Evolutionary conservation across 169 alveolate species (phyloP), one percentile per base, ranked within the genome.

Genomic region (Eimeria tenella): DNA sequence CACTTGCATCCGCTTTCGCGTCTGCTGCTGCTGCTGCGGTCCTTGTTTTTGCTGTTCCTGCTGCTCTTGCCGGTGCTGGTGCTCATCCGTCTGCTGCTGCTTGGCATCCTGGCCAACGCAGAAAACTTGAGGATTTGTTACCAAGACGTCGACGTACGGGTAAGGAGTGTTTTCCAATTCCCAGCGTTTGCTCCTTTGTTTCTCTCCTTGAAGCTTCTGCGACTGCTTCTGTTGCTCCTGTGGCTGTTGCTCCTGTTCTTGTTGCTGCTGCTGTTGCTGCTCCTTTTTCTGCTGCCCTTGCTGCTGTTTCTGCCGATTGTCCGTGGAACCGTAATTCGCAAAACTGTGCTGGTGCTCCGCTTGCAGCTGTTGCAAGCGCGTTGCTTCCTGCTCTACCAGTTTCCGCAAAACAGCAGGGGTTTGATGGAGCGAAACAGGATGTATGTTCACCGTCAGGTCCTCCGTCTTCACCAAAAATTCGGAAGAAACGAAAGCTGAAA

Each of bases 351-450:
- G 74, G 58, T 53, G 74, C 25, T 19, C 15, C 90, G 21, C 68
- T 52, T 84, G 92, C 81, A 63, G 81, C 92, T 62, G 92, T 62
- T 84, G 92, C 77, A 31, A 23, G 81, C 81, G 92, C 65, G 58
- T 19, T 13, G 3, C 8, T 63, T 84, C 82, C 65, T 62, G 79
- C 65, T 84, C 25, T 25, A 63, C 92, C 19, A 60, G n/a, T 19
- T 23, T n/a, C 21, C 42, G 65, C 17, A 84, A 60, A 4, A 4
- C 74, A 10, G 89, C 60, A 5, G 89, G 89, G 15, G 89, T 81
- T 10, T 53, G 89, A 70, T 81, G 70, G 31, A 81, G 73, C 21
- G 89, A 19, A 9, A 81, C 74, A 23, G 89, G 89, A 53, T 81
- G 73, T 55, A 81, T 56, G 74, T 81, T 81, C 52, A 81, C 89